Evolutionary conservation across 169 alveolate species (phyloP), one percentile per base, ranked within the genome.

Genomic region (Plasmodium knowlesi): DNA sequence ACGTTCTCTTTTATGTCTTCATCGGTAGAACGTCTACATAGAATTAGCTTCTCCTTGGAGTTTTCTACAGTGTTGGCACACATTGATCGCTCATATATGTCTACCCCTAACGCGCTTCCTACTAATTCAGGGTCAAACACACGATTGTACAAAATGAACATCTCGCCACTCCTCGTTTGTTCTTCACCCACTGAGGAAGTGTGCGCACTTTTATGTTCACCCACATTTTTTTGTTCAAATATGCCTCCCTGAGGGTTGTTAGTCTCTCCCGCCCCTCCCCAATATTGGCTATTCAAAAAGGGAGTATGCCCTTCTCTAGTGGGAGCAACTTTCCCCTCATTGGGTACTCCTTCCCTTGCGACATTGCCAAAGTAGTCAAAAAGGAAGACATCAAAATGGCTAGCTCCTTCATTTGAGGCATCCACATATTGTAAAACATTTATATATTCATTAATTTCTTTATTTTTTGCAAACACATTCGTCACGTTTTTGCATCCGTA

Each of bases 361-460:
- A 37, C 46, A 46, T 30, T 50, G 19, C 53, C 50, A 30, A 19
- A 86, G n/a, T 46, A 41, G 80, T 86, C 86, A 54, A 86, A 86
- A 86, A 86, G 50, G 67, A 86, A 86, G 14, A 86, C 43, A 16
- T 74, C 57, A 37, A 86, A 73, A 32, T 22, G 37, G 22, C 70
- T 78, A 78, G 57, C 43, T 34, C 80, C 88, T 28, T 53, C 50
- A 76, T 74, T 74, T 74, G 86, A 76, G 41, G 46, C 25, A 43
- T 74, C 93, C 70, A 86, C 71, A 41, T 86, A 86, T 30, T 86
- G 78, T 32, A 86, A 46, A 70, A 86, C 81, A 54, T 53, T 86
- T 57, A 86, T 53, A 34, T 86, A 86, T 76, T 86, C 93, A 54
- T 74, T 57, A 30, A 86, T 74, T 74, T 86, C 93, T 70, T 86